Conservation (phyloP, 257 asterid genomes). For the Plantago ovata region DNA sequence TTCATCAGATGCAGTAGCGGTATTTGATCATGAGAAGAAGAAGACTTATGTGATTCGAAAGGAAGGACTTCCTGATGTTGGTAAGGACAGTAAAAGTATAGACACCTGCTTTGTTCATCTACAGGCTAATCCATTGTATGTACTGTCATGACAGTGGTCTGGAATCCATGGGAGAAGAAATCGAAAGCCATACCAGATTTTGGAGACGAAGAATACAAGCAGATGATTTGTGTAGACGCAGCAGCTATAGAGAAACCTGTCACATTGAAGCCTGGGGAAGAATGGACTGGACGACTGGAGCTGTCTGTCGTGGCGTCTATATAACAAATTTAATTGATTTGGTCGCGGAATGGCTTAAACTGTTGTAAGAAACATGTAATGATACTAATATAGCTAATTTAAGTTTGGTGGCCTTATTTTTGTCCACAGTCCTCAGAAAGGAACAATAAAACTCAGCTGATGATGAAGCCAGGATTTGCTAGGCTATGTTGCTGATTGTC, state of each 20-base stretch:
- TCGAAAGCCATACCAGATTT: slow-evolving; percentile 53
- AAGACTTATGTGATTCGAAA: slow-evolving; percentile 55
- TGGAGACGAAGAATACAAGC: slow-evolving; percentile 78
- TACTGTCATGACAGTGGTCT: slow-evolving; percentile 45
- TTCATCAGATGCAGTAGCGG: slow-evolving; percentile 60
- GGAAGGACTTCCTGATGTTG: slow-evolving; percentile 86
- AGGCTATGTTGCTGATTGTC: too few species aligned
- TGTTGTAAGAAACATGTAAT: neutral
- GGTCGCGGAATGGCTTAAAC: neutral
- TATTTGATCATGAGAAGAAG: slow-evolving; percentile 74
- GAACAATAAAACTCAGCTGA: slow-evolving; percentile 21
- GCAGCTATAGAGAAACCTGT: slow-evolving; percentile 75
- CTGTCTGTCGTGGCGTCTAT: slow-evolving; percentile 48
- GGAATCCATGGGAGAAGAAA: slow-evolving; percentile 94
- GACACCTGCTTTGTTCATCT: neutral
- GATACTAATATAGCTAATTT: slow-evolving; percentile 14
- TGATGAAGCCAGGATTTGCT: slow-evolving; percentile 6
- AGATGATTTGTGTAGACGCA: slow-evolving; percentile 77
- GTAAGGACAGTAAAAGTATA: slow-evolving; percentile 26
- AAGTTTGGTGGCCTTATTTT: slow-evolving; percentile 34
- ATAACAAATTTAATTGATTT: slow-evolving; percentile 1
- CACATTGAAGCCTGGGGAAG: slow-evolving; percentile 67
- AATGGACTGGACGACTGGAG: slow-evolving; percentile 74
- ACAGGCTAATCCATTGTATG: slow-evolving; percentile 6
- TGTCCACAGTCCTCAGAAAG: slow-evolving; percentile 21